phyloP scores from a whole-genome alignment of 805 yeast genomes.

The Ogataea naganishii region DNA sequence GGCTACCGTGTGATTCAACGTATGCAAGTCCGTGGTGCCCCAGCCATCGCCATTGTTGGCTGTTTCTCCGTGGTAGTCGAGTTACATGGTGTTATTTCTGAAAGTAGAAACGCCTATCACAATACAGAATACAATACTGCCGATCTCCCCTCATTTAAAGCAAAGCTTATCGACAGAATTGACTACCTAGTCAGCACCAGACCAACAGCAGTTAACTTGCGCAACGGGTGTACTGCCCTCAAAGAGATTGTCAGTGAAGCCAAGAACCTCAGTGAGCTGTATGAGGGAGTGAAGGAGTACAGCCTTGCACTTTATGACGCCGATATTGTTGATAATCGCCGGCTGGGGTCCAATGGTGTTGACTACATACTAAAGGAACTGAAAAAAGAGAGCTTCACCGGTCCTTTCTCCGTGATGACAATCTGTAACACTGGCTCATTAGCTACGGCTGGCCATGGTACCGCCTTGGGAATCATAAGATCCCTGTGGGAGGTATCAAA shows the following conservation, averaged over 20 bases:
- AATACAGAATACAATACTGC: conserved; percentile 18
- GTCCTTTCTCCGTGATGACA: conserved; percentile 75
- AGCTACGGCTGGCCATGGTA: conserved; percentile 97
- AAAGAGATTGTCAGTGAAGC: conserved; percentile 21
- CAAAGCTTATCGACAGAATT: conserved; percentile 36
- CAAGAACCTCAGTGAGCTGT: conserved; percentile 13
- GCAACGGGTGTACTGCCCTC: conserved; percentile 60
- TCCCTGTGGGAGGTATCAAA: conserved; percentile 45
- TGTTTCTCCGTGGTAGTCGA: conserved; percentile 79
- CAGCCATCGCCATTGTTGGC: conserved; percentile 96
- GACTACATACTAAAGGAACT: conserved; percentile 47
- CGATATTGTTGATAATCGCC: conserved; percentile 69
- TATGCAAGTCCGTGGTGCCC: conserved; percentile 98
- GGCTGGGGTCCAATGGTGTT: conserved; percentile 77
- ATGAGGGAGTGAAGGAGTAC: conserved; percentile 30
- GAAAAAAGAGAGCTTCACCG: conserved; percentile 38
- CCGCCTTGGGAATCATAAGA: conserved; percentile 89
- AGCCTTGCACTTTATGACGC: conserved; percentile 54
- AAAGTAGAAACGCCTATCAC: conserved; percentile 23
- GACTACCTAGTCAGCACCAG: conserved; percentile 67
- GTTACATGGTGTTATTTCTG: conserved; percentile 26
- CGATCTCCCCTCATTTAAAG: conserved; percentile 22
- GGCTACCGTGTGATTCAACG: conserved; percentile 76
- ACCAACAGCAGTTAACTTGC: conserved; percentile 92
- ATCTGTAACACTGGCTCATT: conserved; percentile 95